phyloP scores from a whole-genome alignment of 2,329 filamentous ascomycete genomes.

The Apiospora hydei region DNA sequence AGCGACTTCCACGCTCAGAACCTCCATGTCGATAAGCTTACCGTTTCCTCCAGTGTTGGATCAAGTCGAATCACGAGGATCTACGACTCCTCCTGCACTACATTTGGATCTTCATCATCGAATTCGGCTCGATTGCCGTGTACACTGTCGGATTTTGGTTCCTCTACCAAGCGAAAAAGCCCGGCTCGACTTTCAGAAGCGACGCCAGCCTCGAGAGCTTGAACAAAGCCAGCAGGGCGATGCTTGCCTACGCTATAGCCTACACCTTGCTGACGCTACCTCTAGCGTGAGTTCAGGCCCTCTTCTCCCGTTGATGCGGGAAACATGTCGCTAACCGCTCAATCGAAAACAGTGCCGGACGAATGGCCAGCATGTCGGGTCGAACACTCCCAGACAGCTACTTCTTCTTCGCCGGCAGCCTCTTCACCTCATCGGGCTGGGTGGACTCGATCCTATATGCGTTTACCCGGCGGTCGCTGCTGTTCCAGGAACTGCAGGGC shows the following conservation, averaged over 20 bases:
- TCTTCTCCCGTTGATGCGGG: background rate
- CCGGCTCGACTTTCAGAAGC: slow-evolving; percentile 29
- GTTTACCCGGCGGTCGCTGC: slow-evolving; percentile 48
- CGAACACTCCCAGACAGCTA: slow-evolving; percentile 45
- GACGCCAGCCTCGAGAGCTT: slow-evolving; percentile 32
- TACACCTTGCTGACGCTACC: slow-evolving; percentile 60
- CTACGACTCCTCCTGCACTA: slow-evolving; percentile 61
- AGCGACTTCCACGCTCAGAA: background rate
- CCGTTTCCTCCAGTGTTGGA: slow-evolving; percentile 55
- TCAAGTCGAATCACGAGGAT: slow-evolving; percentile 51
- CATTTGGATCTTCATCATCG: slow-evolving; percentile 61
- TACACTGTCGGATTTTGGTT: slow-evolving; percentile 50
- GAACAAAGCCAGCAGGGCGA: slow-evolving; percentile 43
- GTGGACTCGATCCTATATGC: slow-evolving; percentile 51
- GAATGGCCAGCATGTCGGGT: slow-evolving; percentile 57
- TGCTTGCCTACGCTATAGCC: slow-evolving; percentile 60
- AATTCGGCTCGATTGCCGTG: slow-evolving; percentile 58
- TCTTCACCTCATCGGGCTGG: slow-evolving; percentile 50
- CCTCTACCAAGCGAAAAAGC: slow-evolving; percentile 33
- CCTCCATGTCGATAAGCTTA: background rate
- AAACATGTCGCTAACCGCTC: slow-evolving; percentile 6
- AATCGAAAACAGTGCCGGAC: slow-evolving; percentile 43
- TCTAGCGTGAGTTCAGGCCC: slow-evolving; percentile 44
- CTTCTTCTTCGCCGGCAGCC: slow-evolving; percentile 39
- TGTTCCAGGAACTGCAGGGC: slow-evolving; percentile 35